phyloP scores from a whole-genome alignment of 306 rosid species.

The Malus fusca region DNA sequence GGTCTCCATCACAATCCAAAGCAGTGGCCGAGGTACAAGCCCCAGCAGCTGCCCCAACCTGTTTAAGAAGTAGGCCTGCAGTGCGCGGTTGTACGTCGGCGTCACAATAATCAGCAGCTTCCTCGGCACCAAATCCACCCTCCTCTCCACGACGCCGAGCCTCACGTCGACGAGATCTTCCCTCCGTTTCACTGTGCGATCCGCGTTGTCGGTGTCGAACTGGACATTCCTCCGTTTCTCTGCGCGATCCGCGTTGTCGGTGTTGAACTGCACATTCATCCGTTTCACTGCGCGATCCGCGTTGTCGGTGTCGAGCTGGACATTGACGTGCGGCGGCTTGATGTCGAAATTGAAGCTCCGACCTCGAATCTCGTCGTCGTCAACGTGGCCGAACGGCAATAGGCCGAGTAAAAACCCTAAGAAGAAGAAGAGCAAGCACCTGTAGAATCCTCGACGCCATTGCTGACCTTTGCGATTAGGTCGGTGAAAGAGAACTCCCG shows the following conservation, averaged over 20 bases:
- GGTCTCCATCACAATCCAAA: constrained; percentile 93
- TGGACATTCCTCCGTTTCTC: constrained; percentile 18
- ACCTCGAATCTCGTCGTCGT: constrained; percentile 34
- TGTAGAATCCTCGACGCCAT: constrained; percentile 43
- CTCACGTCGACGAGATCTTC: constrained; percentile 6
- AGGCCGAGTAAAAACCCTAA: constrained; percentile 70
- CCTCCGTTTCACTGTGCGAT: neutral
- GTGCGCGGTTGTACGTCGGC: constrained; percentile 64
- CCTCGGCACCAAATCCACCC: constrained; percentile 34
- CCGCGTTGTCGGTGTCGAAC: constrained; percentile 8
- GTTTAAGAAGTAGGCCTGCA: constrained; percentile 72
- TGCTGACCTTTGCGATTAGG: constrained; percentile 40
- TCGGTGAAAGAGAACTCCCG: constrained; percentile 34
- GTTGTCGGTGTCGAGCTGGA: constrained; percentile 9
- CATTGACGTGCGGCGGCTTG: constrained; percentile 49
- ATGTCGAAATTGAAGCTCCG: constrained; percentile 47
- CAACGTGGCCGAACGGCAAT: constrained; percentile 57
- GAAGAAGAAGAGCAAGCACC: constrained; percentile 65
- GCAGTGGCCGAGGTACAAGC: constrained; percentile 69
- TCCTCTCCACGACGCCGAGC: neutral
- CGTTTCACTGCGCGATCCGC: neutral
- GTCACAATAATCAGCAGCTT: constrained; percentile 84
- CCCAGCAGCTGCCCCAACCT: constrained; percentile 71
- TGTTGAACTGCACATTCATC: constrained; percentile 2
- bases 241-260: neutral